These are phyloP conservation scores for Penicillium sp. DNA, from an alignment of 2,329 filamentous ascomycete species.

Conservation along the genomic window DNA sequence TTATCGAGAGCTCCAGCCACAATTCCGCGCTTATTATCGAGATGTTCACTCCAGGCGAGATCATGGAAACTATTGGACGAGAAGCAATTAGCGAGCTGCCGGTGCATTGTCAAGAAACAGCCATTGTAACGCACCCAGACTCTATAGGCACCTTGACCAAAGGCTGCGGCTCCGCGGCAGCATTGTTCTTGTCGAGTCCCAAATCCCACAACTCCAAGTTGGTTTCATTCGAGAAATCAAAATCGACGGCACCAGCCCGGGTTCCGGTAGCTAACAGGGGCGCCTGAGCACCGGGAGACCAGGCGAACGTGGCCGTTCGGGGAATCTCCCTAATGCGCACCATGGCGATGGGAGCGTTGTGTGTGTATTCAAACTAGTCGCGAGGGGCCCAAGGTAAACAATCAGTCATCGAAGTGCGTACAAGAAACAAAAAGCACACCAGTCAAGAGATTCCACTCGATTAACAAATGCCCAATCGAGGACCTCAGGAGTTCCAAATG, in stretches of 20 bases:
- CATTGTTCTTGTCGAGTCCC: conserved; percentile 66
- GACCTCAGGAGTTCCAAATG: neutral
- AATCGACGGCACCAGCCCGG: conserved; percentile 88
- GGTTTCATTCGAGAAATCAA: conserved; percentile 95
- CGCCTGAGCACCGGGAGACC: conserved; percentile 76
- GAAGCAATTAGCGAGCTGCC: neutral
- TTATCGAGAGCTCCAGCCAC: conserved; percentile 95
- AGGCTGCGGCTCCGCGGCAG: conserved; percentile 79
- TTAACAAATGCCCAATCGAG: neutral
- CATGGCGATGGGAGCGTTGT: conserved; percentile 55
- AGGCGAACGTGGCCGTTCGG: conserved; percentile 94
- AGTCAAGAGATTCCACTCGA: neutral
- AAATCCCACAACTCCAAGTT: conserved; percentile 96
- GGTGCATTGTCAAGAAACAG: neutral
- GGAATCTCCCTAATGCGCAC: conserved; percentile 95
- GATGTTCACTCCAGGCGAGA: conserved; percentile 85
- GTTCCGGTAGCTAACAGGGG: conserved; percentile 91
- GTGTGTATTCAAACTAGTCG: conserved; percentile 18
- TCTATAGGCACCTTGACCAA: conserved; percentile 80
- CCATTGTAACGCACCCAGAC: conserved; percentile 62
- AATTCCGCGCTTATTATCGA: conserved; percentile 75
- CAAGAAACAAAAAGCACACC: conserved; percentile 16
- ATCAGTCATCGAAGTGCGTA: conserved; percentile 9
- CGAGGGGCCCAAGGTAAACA: conserved; percentile 12
- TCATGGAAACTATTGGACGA: conserved; percentile 77